Evolutionary conservation across 495 filamentous ascomycete genomes (phyloP), one percentile per base, ranked within the genome.

Genomic region (Aspergillus haitiensis): DNA sequence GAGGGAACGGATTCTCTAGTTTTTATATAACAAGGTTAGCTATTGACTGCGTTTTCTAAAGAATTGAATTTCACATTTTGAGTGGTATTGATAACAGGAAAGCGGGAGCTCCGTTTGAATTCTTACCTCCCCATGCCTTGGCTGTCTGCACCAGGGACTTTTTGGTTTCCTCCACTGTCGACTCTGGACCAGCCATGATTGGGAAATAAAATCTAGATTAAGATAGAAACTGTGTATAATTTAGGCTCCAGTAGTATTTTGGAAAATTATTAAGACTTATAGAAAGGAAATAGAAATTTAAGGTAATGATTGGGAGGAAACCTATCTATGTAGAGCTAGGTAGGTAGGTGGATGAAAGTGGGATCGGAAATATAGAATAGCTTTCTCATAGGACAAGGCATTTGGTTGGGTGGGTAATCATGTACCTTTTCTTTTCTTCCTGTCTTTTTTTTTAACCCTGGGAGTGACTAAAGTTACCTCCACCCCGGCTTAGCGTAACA

Each of bases 1-100:
- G 85, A 12, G 92, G 88, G 33, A 96, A 77, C 35, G 92, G 81
- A 60, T 88, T 88, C 76, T 89, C 92, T 97, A 50, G 5, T 15
- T 42, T 42, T 42, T 15, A 15, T 5, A 11, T 42, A 18, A 16
- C 9, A 21, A 10, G 15, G 15, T 47, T 47, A 47, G 21, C 21
- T 27, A 1, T 27, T 27, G 21, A 27, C 3, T 27, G 21, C 21
- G 21, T 27, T 27, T 27, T 27, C 21, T 1, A 27, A 27, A 27
- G 21, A 27, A 27, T 27, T 27, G 21, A 27, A 27, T 27, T 1
- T 27, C 21, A 8, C 34, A 15, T 6, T 7, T 15, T 27, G 21
- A 62, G 51, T 45, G 6, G 36, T 45, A 35, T 27, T 39, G 49
- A 10, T 21, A 10, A 27, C 50, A 31, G n/a, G 12, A 33, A 36